Evolutionary conservation across 2,329 filamentous ascomycete genomes (phyloP), one percentile per base, ranked within the genome.

Genomic region (Clathrospora elynae): DNA sequence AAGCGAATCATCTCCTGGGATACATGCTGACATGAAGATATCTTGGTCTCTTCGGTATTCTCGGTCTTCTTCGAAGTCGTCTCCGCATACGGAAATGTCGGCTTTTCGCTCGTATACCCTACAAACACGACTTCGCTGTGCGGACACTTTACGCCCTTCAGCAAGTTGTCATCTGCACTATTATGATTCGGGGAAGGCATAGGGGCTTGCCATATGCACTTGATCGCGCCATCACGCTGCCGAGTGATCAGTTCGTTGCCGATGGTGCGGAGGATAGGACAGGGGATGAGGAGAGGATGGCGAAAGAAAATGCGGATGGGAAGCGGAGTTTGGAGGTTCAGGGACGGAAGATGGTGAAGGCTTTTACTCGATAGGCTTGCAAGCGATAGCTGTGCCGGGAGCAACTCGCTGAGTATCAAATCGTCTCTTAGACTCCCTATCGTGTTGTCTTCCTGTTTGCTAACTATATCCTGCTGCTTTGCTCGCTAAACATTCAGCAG

Each of bases 81-180:
- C 8, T 70, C 66, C 5, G 70, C 70, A 0, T 72, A 72, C 53
- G 93, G 93, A 50, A 99, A 93, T 1, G 93, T 99, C 19, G 93
- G 93, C 1, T 74, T 99, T 40, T 91, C 86, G 30, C 78, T 99
- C 8, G 93, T 93, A 4, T 96, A 92, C 51, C 78, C 87, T 0
- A 75, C 72, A 12, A 78, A 84, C 66, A 87, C 95, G 67, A 80
- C 89, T 0, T 90, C 88, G 0, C 89, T 99, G 51, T 90, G 83
- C 22, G 86, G 82, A 0, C 83, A 96, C 56, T 96, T 99, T 68
- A 82, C 78, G 7, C 78, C 85, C 0, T 71, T 95, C 6, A 80
- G 78, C 12, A 85, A 58, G 73, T 86, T 37, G 75, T 86, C 50
- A 82, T 86, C 55, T 80, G 84, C 49, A 81, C 82, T 8, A 85